A percentile compares a stretch with the other conserved stretches of the same genome.
These are phyloP conservation scores for Chrysanthemum makinoi DNA, from an alignment of 129 eudicot species.

Conservation along the genomic window DNA sequence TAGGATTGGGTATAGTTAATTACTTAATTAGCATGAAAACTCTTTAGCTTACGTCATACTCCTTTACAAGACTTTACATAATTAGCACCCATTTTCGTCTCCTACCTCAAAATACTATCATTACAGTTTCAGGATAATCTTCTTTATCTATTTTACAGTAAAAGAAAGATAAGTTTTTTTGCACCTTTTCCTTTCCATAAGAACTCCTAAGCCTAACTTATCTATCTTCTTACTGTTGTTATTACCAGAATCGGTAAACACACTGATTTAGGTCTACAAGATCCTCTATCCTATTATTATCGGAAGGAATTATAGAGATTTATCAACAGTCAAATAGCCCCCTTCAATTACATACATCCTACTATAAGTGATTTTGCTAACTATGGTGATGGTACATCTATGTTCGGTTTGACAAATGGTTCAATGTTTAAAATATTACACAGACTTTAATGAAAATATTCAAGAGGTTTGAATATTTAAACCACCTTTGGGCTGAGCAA, in stretches of 20 bases:
- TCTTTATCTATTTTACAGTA: slow-evolving; percentile 2
- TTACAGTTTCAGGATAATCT: slow-evolving; percentile 26
- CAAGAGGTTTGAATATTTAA: background rate
- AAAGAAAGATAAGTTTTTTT: background rate
- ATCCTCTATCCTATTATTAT: too few species aligned
- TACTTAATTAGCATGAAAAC: slow-evolving; percentile 13
- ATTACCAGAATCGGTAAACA: too few species aligned
- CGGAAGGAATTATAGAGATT: too few species aligned
- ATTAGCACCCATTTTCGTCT: slow-evolving; percentile 13
- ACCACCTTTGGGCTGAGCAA: slow-evolving; percentile 6
- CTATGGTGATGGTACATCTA: slow-evolving; percentile 12
- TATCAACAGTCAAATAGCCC: background rate
- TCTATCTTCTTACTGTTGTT: too few species aligned
- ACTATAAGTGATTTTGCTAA: slow-evolving; percentile 1
- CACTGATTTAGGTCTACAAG: too few species aligned
- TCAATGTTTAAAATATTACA: background rate
- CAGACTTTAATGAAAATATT: background rate
- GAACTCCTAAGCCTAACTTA: too few species aligned
- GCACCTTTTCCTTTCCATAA: background rate
- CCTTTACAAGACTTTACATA: slow-evolving; percentile 22
- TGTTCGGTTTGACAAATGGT: background rate
- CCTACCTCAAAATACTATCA: slow-evolving; percentile 22
- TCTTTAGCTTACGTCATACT: slow-evolving; percentile 22
- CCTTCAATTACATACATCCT: background rate
- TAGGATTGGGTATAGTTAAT: slow-evolving; percentile 13